Evolutionary conservation across 179 eudicot genomes (phyloP), one percentile per base, ranked within the genome.

Genomic region (Amaranthus tricolor): DNA sequence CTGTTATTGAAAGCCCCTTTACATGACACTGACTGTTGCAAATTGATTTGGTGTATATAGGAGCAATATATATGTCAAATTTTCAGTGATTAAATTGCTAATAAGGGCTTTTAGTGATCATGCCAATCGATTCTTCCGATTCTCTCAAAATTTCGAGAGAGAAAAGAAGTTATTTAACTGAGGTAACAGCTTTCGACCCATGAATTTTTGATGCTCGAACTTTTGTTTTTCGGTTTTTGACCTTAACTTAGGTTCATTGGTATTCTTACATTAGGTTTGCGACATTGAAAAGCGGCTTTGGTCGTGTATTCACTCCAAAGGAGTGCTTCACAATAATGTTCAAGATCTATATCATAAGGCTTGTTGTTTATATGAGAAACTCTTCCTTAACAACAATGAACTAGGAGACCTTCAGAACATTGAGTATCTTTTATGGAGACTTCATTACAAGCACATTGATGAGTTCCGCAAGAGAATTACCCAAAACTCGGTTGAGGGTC

Each of bases 401-500:
- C 79, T 78, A 52, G 71, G 75, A 9, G 87, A 90, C 48, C 90
- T 86, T 83, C 96, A 89, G 73, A 89, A 86, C 63, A 76, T 83
- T 63, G 98, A 94, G 69, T 88, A 81, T 74, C 84, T 83, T 16
- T 55, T 94, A 68, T 94, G 98, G 98, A 94, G 88, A 85, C 94
- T 94, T 69, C 97, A 94, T 73, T 94, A 94, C 80, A 85, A 83
- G 82, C 98, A 92, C 76, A 92, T 92, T 70, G 93, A 88, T 75
- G 98, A 92, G 73, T 94, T 86, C 78, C 96, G 97, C 16, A 92
- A 79, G 78, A 84, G 79, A 68, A 76, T 88, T 48, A 77, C 77
- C 74, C 86, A 84, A 55, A 72, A 65, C 52, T 76, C 84, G 21
- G 65, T 63, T 48, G 77, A 72, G 67, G 79, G 66, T 64, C 87